phyloP scores from a whole-genome alignment of 2,329 filamentous ascomycete species.

The Triangularia verruculosa region DNA sequence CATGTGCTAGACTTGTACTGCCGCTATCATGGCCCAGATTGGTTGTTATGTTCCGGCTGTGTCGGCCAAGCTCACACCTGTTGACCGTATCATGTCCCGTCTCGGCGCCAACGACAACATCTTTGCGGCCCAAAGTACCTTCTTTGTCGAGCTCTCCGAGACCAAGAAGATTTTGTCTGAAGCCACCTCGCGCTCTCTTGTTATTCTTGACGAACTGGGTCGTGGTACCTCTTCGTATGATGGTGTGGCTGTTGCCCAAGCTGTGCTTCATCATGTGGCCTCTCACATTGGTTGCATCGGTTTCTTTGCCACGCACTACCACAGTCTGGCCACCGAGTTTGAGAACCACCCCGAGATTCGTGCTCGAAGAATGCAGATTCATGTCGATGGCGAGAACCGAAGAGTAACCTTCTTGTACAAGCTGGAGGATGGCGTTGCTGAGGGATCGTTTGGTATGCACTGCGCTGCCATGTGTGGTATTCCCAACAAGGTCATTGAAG shows the following conservation, averaged over 20 bases:
- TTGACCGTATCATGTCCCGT: constrained; percentile 98
- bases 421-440: constrained; percentile 87
- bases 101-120: constrained; percentile 98
- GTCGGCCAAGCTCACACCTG: constrained; percentile 79
- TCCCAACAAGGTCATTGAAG: constrained; percentile 72
- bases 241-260: constrained; percentile 92
- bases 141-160: constrained; percentile 95
- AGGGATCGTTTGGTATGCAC: constrained; percentile 98
- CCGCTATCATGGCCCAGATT: constrained; percentile 96
- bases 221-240: constrained; percentile 95
- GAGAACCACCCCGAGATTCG: constrained; percentile 82
- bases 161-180: constrained; percentile 97
- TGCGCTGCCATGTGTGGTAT: constrained; percentile 99
- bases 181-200: constrained; percentile 87
- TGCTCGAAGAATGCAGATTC: constrained; percentile 87
- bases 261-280: constrained; percentile 93
- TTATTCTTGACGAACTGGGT: constrained; percentile 94
- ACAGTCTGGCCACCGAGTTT: constrained; percentile 89
- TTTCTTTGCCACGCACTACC: constrained; percentile 98
- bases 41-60: constrained; percentile 87
- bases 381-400: constrained; percentile 79
- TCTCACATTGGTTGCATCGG: constrained; percentile 90
- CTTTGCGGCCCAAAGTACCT: constrained; percentile 94
- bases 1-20: constrained; percentile 71
- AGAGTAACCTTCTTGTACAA: constrained; percentile 97